Base-by-base conservation (phyloP, 345 rosid species). In the Rhizophora mangle region DNA sequence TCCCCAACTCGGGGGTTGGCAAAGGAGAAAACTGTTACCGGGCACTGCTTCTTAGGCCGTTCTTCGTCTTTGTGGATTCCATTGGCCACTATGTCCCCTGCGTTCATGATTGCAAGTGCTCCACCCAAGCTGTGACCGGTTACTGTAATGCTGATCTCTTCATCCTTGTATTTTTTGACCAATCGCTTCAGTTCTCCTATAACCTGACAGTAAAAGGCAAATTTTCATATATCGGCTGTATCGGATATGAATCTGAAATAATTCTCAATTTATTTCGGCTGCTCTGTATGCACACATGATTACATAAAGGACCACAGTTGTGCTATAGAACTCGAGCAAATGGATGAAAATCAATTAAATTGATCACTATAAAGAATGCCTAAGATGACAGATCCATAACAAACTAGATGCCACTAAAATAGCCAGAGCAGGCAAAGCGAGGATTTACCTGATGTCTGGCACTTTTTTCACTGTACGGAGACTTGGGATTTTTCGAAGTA, bases 51-150 rank as follows among this genome's bases (percentile, higher is more conserved):
- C 30, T 27, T 22, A 3, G 75, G 66, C 46, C 59, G 67, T n/a
- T 29, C 24, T 43, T 67, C 29, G 62, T 55, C 30, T 66, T 59
- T 74, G 73, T 70, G 79, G 55, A 69, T 69, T 56, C 79, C 72
- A 10, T 76, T 79, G 16, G 72, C 52, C 8, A 75, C 84, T 24
- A 91, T 74, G 79, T 88, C 97, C 6, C 74, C 72, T 6, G 95
- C 88, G 24, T 73, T 78, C 37, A 91, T 72, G 30, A 83, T 78
- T 64, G 85, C 84, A 29, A 87, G 66, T 1, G 91, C 80, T 13
- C 78, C 90, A 1, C 92, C 92, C 53, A 88, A 68, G 82, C 90
- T 90, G 71, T 85, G 92, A 8, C 94, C 90, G 0, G 85, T 71
- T 63, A 80, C 32, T 0, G 90, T 88, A 59, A 84, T 85, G 82